Evolutionary conservation across 139 green algal species (phyloP).

Genomic region (Chlamydomonas asymmetrica): DNA sequence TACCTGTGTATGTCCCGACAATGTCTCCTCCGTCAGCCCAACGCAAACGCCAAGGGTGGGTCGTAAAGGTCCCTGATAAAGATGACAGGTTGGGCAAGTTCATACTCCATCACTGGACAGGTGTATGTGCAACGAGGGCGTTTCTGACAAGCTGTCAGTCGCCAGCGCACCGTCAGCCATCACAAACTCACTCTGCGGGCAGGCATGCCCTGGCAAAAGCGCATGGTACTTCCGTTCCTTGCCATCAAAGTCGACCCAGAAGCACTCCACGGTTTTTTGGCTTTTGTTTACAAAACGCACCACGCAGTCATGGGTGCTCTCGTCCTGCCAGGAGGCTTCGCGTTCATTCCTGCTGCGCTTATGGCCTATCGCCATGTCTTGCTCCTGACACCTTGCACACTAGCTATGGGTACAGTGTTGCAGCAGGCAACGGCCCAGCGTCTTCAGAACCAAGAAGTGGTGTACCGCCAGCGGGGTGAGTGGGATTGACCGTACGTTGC

Average conservation of each 20-base stretch:
- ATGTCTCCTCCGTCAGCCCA: not conserved
- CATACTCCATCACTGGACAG: no score
- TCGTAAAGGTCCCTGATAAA: constrained; percentile 53
- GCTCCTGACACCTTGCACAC: no score
- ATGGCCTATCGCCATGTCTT: no score
- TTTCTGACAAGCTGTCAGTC: not conserved
- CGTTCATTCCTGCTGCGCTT: no score
- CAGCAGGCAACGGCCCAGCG: no score
- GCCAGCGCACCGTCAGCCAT: not conserved
- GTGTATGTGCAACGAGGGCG: not conserved
- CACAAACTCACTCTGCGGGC: constrained; percentile 16
- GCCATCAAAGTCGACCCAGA: constrained; percentile 50
- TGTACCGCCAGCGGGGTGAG: no score
- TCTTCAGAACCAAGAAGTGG: no score
- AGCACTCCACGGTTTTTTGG: not conserved
- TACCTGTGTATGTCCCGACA: not conserved
- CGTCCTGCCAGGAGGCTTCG: no score
- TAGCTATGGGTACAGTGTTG: no score
- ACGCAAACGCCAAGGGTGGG: constrained; percentile 47
- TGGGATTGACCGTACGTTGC: no score
- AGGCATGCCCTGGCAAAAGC: constrained; percentile 4
- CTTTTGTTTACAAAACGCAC: constrained; percentile 28
- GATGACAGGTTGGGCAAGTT: no score
- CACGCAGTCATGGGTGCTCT: constrained; percentile 2
- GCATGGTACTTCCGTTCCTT: constrained; percentile 13